phyloP scores from a whole-genome alignment of 208 protist genomes.

The Trypanosomatidae sp. region DNA sequence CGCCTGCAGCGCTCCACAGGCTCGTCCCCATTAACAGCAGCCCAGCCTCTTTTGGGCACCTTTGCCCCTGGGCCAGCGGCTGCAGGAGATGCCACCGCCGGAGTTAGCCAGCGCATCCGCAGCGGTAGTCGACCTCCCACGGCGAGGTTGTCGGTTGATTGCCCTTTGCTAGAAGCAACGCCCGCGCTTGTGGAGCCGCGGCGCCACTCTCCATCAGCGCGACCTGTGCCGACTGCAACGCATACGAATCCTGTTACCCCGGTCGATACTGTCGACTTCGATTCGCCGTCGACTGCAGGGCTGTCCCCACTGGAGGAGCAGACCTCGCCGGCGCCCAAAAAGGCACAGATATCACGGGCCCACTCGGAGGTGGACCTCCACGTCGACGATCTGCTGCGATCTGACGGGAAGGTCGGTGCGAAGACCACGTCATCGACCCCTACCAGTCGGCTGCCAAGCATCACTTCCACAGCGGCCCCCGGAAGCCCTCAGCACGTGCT shows the following conservation, averaged over 20 bases:
- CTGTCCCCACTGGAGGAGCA: constrained; percentile 5
- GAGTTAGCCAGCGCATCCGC: background rate
- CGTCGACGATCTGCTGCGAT: background rate
- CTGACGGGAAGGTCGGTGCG: constrained; percentile 1
- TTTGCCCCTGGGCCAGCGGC: constrained; percentile 1
- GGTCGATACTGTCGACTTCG: background rate
- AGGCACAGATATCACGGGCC: background rate
- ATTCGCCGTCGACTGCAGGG: background rate
- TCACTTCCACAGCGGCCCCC: constrained; percentile 14
- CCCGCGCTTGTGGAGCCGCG: constrained; percentile 25
- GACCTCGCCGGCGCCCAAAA: background rate
- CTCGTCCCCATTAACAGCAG: constrained; percentile 3
- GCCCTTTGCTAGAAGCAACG: background rate
- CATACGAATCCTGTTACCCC: background rate
- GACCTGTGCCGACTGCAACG: background rate
- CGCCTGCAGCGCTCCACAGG: constrained; percentile 43
- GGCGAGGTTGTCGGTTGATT: constrained; percentile 3
- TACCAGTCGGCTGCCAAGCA: constrained; percentile 6
- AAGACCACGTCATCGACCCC: background rate
- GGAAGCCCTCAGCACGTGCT: constrained; percentile 10
- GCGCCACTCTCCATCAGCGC: constrained; percentile 9
- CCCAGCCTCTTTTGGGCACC: constrained; percentile 3
- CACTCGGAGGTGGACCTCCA: background rate
- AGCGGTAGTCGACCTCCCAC: background rate
- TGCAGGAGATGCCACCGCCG: background rate